These are phyloP conservation scores for Licmophora abbreviata DNA, from an alignment of 108 stramenopile genomes.

Conservation along the genomic window DNA sequence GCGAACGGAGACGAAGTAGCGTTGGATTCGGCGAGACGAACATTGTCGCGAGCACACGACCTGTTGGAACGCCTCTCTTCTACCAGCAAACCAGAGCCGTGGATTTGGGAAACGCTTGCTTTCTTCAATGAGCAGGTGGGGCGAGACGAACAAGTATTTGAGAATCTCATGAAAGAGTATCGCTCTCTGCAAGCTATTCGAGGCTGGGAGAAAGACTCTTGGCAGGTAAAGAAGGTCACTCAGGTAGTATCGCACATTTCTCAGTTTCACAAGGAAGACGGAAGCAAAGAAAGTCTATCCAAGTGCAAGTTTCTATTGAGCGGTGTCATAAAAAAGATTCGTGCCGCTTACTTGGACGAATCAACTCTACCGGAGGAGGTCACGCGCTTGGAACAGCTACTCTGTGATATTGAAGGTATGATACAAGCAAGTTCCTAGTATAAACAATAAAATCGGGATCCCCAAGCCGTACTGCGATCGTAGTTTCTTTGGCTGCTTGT, in stretches of 20 bases:
- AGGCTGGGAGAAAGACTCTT: conserved; percentile 64
- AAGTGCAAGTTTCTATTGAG: conserved; percentile 59
- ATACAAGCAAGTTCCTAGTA: too few species aligned
- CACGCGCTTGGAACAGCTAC: conserved; percentile 23
- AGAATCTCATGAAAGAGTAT: conserved; percentile 80
- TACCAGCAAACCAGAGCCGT: conserved; percentile 36
- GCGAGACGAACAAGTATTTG: conserved; percentile 42
- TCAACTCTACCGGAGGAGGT: conserved; percentile 29
- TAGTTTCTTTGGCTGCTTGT: too few species aligned
- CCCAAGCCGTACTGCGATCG: too few species aligned
- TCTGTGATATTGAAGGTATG: conserved; percentile 35
- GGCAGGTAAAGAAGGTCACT: conserved; percentile 37
- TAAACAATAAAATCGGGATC: too few species aligned
- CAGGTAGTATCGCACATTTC: conserved; percentile 45
- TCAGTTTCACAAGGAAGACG: conserved; percentile 26
- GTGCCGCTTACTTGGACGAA: conserved; percentile 18
- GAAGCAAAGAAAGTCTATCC: conserved; percentile 33
- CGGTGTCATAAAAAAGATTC: conserved; percentile 55
- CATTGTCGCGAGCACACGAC: conserved; percentile 50
- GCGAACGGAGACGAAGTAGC: conserved; percentile 17
- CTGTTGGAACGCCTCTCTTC: conserved; percentile 47
- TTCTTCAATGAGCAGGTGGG: conserved; percentile 59
- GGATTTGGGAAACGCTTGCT: conserved; percentile 67
- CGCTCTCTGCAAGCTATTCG: conserved; percentile 41
- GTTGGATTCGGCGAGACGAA: conserved; percentile 49